phyloP scores from a whole-genome alignment of 345 rosid species.

The Pistacia vera region DNA sequence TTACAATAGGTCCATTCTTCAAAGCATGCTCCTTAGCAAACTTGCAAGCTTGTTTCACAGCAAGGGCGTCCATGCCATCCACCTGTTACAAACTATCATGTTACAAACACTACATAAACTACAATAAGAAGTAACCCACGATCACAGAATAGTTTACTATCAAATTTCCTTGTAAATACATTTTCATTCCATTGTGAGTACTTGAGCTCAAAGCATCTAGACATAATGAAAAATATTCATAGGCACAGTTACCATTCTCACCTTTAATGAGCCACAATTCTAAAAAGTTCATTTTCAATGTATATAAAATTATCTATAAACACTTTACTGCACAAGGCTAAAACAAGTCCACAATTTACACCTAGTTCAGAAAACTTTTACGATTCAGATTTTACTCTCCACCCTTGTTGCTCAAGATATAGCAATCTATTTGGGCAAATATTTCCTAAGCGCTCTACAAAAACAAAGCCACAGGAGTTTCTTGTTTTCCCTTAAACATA shows the following conservation, averaged over 20 bases:
- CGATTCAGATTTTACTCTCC: not conserved
- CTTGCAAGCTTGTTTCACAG: slow-evolving; percentile 96
- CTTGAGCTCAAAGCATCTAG: not conserved
- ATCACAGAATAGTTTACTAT: not conserved
- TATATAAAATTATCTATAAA: not conserved
- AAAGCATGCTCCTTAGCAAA: slow-evolving; percentile 88
- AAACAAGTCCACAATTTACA: not conserved
- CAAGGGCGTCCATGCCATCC: slow-evolving; percentile 98
- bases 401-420: not conserved
- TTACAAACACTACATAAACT: not conserved
- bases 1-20: slow-evolving; percentile 96
- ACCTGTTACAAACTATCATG: slow-evolving; percentile 48
- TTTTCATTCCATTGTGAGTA: not conserved
- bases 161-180: not conserved
- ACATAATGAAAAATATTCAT: not conserved
- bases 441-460: not conserved
- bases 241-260: not conserved
- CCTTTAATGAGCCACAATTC: not conserved
- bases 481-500: not conserved
- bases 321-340: not conserved
- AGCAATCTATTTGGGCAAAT: not conserved
- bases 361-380: not conserved
- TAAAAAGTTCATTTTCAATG: not conserved
- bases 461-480: not conserved
- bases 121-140: not conserved